These are phyloP conservation scores for Hypoxylon sp. DNA, from an alignment of 2,329 filamentous ascomycete genomes.

Conservation along the genomic window DNA sequence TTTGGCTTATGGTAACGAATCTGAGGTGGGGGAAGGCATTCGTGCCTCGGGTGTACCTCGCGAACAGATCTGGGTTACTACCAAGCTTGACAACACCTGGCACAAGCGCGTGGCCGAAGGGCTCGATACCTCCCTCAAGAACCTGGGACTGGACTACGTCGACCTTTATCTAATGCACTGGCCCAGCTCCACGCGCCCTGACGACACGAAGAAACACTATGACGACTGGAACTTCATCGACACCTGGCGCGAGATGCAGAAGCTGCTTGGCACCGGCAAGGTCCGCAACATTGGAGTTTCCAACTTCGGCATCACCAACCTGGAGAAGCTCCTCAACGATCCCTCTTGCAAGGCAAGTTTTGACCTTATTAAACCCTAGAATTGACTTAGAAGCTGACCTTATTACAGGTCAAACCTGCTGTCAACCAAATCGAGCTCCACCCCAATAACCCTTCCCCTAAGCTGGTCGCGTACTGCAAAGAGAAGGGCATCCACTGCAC, in stretches of 20 bases:
- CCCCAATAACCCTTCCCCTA: constrained; percentile 84
- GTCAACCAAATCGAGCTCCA: constrained; percentile 89
- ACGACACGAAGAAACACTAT: constrained; percentile 75
- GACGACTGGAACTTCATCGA: constrained; percentile 86
- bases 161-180: constrained; percentile 82
- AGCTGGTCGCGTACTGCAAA: constrained; percentile 80
- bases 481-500: constrained; percentile 82
- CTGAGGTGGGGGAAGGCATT: constrained; percentile 76
- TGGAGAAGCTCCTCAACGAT: constrained; percentile 81
- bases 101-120: constrained; percentile 78
- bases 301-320: constrained; percentile 86
- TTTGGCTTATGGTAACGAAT: constrained; percentile 83
- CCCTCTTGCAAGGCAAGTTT: constrained; percentile 70
- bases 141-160: constrained; percentile 74
- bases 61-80: constrained; percentile 79
- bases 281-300: constrained; percentile 87
- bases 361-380: neutral
- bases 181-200: constrained; percentile 75
- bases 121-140: constrained; percentile 71
- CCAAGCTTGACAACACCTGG: constrained; percentile 86
- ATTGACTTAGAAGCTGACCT: constrained; percentile 13
- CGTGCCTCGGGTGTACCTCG: constrained; percentile 75
- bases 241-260: constrained; percentile 82
- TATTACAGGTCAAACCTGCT: constrained; percentile 67
- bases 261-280: constrained; percentile 77